Evolutionary conservation across 306 rosid genomes (phyloP), one percentile per base, ranked within the genome.

Genomic region (Medicago lupulina): DNA sequence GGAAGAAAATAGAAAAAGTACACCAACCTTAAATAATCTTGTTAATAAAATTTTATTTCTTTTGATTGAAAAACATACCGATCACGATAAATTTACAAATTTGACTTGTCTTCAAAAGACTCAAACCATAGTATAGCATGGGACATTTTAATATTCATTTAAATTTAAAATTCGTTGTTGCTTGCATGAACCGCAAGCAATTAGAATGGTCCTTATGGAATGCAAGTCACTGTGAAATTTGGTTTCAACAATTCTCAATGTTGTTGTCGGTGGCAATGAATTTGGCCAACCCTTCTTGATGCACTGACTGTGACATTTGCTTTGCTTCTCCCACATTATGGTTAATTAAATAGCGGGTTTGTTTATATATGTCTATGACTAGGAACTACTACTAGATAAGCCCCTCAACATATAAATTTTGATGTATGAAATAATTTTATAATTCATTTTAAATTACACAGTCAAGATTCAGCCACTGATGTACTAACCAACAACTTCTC

Each of bases 61-160:
- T 19, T 23, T 21, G 8, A 21, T 19, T 19, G 6, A 19, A 55
- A 55, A 55, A 17, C 12, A 53, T 55, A 18, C 36, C 34, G 21
- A n/a, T 57, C 63, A 3, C n/a, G 5, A 57, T 57, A 57, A 3
- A 57, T 9, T 21, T 57, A 57, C 63, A 57, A 57, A 7, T 57
- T 57, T 57, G 36, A 19, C 63, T 57, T 57, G 63, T 57, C 9
- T n/a, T n/a, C n/a, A n/a, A n/a, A n/a, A n/a, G n/a, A n/a, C 63
- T 21, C 15, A 11, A 21, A 18, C 7, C 31, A 3, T 7, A 53
- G 8, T 14, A 17, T 19, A 55, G 3, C n/a, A 57, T 57, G 36
- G 15, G 4, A 58, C 16, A 58, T 58, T 55, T 57, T 21, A 57
- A 19, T 11, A 57, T 19, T 57, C 63, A 57, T 57, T 57, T 21